Percentiles rank a stretch among this genome's conserved stretches.
Conservation (phyloP, 768 basidiomycete genomes). For the Calocera viscosa region DNA sequence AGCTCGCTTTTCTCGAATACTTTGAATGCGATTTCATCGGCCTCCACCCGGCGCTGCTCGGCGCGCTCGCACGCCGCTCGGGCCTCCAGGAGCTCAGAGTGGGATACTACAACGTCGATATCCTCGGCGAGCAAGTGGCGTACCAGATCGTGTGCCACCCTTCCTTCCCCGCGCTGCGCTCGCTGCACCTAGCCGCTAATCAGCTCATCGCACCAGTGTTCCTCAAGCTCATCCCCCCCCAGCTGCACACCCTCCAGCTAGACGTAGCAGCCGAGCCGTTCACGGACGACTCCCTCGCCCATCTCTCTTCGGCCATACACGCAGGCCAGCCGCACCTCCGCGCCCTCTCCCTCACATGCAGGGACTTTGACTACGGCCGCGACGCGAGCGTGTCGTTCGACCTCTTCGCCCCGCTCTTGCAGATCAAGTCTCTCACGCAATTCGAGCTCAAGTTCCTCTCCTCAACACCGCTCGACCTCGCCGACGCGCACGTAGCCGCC, state of each 20-base stretch:
- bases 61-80: neutral
- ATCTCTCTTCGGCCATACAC: neutral
- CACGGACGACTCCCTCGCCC: neutral
- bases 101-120: slow-evolving; percentile 7
- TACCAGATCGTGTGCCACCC: slow-evolving; percentile 6
- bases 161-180: neutral
- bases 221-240: slow-evolving; percentile 8
- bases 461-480: neutral
- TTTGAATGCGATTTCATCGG: slow-evolving; percentile 7
- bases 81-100: neutral
- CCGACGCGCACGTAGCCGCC: neutral
- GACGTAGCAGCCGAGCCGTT: neutral
- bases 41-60: slow-evolving; percentile 1
- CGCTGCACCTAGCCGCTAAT: neutral
- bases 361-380: neutral
- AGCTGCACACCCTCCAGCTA: neutral
- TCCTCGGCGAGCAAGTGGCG: slow-evolving; percentile 2
- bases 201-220: neutral
- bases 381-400: neutral
- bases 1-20: neutral
- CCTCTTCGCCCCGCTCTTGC: neutral
- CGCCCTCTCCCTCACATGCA: neutral
- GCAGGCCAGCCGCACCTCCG: slow-evolving; percentile 5
- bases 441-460: neutral
- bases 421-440: neutral